Evolutionary conservation across 805 yeast genomes (phyloP), one percentile per base, ranked within the genome.

Genomic region (Ogataea paraovalis): DNA sequence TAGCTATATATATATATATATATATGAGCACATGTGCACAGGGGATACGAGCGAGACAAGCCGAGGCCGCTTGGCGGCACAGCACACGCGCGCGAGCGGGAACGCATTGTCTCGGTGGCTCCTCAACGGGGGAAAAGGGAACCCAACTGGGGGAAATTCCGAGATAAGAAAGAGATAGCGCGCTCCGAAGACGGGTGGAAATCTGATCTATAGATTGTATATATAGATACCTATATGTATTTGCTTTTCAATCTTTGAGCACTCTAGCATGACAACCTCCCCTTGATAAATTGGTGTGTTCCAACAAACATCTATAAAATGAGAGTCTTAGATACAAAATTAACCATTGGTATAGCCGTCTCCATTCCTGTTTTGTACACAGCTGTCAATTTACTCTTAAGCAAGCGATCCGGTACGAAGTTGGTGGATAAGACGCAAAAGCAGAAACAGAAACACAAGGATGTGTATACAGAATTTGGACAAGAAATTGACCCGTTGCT

Each of bases 401-500:
- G 34, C 14, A 41, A 19, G 18, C 13, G 33, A 39, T 30, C 19
- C 9, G 25, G 22, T 36, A 43, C 7, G 34, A 30, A 30, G 5
- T 30, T 25, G 28, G 34, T 30, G 9, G 34, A 38, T 14, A 22
- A 43, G 21, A 32, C 18, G 20, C n/a, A 22, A 5, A 36, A 16
- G 22, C 55, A 52, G 16, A 30, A 16, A 16, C 20, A 34, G 16
- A 34, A 34, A 16, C 6, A 34, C 20, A 34, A 34, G 14, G n/a
- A 30, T 30, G 34, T 30, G 4, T 34, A 34, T 18, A 34, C 10
- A 5, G 38, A 34, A 32, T 52, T 47, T 32, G 49, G 43, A 5
- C 60, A 58, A 42, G 36, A 21, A 2, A 56, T 60, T 7, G 38
- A 3, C 2, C 61, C 62, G 1, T 37, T 57, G 5, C 21, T 45